Evolutionary conservation across 345 rosid genomes (phyloP), one percentile per base, ranked within the genome.

Genomic region (Syzygium oleosum): DNA sequence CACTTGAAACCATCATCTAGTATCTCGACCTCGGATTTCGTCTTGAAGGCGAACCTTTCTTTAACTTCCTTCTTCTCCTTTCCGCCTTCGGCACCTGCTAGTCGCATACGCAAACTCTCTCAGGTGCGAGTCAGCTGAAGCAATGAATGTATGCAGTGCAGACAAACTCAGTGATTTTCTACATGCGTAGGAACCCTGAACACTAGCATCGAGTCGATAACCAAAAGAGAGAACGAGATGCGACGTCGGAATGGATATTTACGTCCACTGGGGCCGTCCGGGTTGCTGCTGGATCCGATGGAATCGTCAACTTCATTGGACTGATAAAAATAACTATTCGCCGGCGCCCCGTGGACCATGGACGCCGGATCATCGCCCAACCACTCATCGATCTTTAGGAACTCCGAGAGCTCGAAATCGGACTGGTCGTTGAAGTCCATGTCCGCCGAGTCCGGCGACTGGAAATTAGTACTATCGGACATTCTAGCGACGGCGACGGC

Each of bases 1-100:
- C 99, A 98, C 90, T 89, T 98, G 93, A 86, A 98, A 4, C 99
- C 99, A 52, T 98, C 99, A 84, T 95, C 97, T 34, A 98, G 91
- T 87, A 96, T 92, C 89, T 98, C 99, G 17, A 96, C 91, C 23
- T 94, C 98, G 2, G 99, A 95, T 88, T 89, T 89, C 29, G 98
- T 96, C 91, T 91, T 96, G 91, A 98, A 96, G 51, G 99, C 97
- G 86, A 93, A 92, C 88, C 96, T 94, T 88, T 92, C 94, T 90
- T 89, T 96, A 25, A 53, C 87, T 85, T 90, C 91, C 90, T 87
- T 93, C 88, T 85, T 92, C 85, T 92, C 92, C 85, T 88, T 85
- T 25, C 79, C 87, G 16, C n/a, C 86, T 86, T 89, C 92, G 56
- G 58, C 89, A 46, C 59, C 93, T 85, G 25, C 89, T 59, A 2